Base-by-base conservation (phyloP, 2,329 filamentous ascomycete species). In the Neoscytalidium dimidiatum region DNA sequence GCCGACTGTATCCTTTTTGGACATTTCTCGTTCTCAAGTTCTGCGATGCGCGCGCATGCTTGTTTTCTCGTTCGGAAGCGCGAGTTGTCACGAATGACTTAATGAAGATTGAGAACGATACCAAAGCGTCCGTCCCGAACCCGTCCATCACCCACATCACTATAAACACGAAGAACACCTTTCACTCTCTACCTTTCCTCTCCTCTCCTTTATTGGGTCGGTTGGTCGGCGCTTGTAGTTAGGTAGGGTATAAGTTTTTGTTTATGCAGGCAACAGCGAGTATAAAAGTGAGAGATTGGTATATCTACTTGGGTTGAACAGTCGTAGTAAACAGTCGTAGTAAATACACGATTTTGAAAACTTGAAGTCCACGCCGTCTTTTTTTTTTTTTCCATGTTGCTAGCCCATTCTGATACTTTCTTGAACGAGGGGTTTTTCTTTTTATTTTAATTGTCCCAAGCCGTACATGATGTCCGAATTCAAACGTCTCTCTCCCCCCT, bases 1-100 rank as follows among this genome's bases (percentile, higher is more conserved):
- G 41, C 56, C 41, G 21, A 17, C 29, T 60, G 56, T 60, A 60
- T 60, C 46, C 38, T 60, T 60, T 60, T 46, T 33, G 2, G 13
- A 9, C 44, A 3, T 44, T 46, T 28, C 11, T 17, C 41, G 9
- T 60, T 60, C 26, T 17, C 13, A 9, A 7, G 14, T 23, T 13
- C 2, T 17, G 33, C 17, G 7, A 26, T 8, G 11, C 21, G 23
- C 26, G 38, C 41, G 23, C 33, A 6, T 60, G 2, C 21, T 35
- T 31, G 3, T n/a, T 3, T 52, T 33, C 28, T 51, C 4, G 21
- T 52, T 6, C 28, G 33, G 33, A 33, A 52, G 49, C 49, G 17
- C 28, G 49, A 52, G 4, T 23, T n/a, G n/a, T 35, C 19, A 56
- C 33, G 33, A 38, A 56, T 5, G 51, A 56, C 21, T 56, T 56